Conservation (phyloP, 1,284 basidiomycete genomes). For the Ganoderma meredithae region DNA sequence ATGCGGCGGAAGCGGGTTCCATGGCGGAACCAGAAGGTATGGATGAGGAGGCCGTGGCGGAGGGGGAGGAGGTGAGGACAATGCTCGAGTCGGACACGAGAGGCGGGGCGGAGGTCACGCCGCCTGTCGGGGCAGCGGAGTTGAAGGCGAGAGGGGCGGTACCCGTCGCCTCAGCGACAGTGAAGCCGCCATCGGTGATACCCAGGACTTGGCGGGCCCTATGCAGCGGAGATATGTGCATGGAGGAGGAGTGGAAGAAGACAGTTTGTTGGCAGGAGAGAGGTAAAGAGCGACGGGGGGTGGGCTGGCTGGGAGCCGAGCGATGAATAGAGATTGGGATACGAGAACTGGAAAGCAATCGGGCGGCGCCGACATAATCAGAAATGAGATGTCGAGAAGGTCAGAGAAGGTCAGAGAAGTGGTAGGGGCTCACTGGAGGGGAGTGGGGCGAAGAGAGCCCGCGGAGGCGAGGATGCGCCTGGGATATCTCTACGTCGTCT, state of each 20-base stretch:
- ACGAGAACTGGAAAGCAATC: constrained; percentile 18
- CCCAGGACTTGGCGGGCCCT: constrained; percentile 25
- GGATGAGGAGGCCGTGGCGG: constrained; percentile 19
- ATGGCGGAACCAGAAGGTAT: constrained; percentile 15
- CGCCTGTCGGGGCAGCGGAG: constrained; percentile 20
- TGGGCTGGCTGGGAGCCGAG: constrained; percentile 36
- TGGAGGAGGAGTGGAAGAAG: constrained; percentile 29
- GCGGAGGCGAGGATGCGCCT: constrained; percentile 23
- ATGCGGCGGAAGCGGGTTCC: constrained; percentile 15
- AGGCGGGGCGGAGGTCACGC: constrained; percentile 17
- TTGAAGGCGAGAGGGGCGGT: constrained; percentile 28
- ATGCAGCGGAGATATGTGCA: constrained; percentile 35
- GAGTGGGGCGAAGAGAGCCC: constrained; percentile 23
- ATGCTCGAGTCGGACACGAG: constrained; percentile 25
- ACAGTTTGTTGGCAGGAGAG: constrained; percentile 20
- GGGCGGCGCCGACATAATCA: constrained; percentile 18
- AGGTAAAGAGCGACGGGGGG: constrained; percentile 42
- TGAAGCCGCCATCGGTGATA: constrained; percentile 14
- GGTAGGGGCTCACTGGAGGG: constrained; percentile 21
- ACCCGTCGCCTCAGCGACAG: constrained; percentile 4
- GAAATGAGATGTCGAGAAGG: constrained; percentile 1
- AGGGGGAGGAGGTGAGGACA: constrained; percentile 23
- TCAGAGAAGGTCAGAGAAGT: not conserved
- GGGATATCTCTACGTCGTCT: constrained; percentile 28
- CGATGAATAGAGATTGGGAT: constrained; percentile 31